Evolutionary conservation across 805 yeast species (phyloP).

Genomic region (Yarrowia bubula): DNA sequence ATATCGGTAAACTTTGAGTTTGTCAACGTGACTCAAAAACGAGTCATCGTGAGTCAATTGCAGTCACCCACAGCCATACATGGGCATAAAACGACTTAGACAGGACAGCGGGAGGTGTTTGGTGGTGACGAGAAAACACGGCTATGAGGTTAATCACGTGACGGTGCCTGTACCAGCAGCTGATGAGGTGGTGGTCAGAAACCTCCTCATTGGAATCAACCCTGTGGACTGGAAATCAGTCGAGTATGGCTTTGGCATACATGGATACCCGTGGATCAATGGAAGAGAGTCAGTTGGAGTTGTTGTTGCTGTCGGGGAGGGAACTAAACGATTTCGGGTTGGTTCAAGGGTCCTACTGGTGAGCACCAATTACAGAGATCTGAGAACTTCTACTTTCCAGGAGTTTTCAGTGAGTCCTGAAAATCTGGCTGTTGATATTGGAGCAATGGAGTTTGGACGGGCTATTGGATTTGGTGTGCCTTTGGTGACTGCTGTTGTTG

Average conservation of each 20-base stretch:
- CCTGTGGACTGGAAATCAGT: constrained; percentile 26
- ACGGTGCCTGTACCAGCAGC: not conserved
- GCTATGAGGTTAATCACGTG: not conserved
- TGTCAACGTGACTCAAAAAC: not conserved
- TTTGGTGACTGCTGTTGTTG: not conserved
- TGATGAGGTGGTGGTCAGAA: not conserved
- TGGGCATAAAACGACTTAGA: constrained; percentile 1
- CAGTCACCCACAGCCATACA: not conserved
- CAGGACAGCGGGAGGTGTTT: not conserved
- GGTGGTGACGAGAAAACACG: not conserved
- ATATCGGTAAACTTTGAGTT: not conserved
- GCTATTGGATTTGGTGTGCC: not conserved
- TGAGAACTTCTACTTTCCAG: constrained; percentile 1
- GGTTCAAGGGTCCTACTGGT: not conserved
- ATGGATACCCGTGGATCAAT: constrained; percentile 22
- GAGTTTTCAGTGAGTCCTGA: not conserved
- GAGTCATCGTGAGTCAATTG: not conserved
- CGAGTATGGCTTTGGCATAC: constrained; percentile 9
- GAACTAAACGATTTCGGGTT: not conserved
- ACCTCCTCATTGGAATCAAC: not conserved
- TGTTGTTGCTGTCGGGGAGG: not conserved
- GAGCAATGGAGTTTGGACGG: not conserved
- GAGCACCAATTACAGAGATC: not conserved
- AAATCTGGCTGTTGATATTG: not conserved
- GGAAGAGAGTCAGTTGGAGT: constrained; percentile 19